Percentiles rank a stretch among this genome's conserved stretches.
Conservation (phyloP, 192 early-diverging fungal genomes). For the Backusella australiensis region DNA sequence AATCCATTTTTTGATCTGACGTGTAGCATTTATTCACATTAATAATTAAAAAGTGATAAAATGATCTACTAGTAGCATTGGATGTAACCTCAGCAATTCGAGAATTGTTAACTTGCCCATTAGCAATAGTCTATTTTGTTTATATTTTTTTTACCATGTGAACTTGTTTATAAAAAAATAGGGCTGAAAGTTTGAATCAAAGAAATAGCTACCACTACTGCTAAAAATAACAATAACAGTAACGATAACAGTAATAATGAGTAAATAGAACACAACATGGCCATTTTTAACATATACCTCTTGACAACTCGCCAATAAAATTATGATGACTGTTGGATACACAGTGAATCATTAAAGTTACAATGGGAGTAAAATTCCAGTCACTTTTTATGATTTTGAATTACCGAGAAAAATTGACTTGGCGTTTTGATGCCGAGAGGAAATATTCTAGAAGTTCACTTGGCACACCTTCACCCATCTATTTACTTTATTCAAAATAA, state of each 20-base stretch:
- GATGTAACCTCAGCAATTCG: not conserved
- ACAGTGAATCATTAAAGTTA: not conserved
- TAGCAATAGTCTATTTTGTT: not conserved
- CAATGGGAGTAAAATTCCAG: not conserved
- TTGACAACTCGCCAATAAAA: not conserved
- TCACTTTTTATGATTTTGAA: not conserved
- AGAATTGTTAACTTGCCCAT: not conserved
- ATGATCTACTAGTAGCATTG: not conserved
- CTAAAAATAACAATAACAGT: too few species aligned
- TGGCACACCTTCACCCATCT: not conserved
- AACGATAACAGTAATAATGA: too few species aligned
- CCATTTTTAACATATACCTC: not conserved
- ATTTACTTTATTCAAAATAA: not conserved
- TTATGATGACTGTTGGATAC: not conserved
- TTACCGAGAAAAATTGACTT: not conserved
- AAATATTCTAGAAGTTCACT: not conserved
- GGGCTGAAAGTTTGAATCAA: not conserved
- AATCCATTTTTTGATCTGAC: not conserved
- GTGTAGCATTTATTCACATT: not conserved
- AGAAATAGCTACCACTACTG: not conserved
- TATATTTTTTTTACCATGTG: not conserved
- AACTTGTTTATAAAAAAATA: not conserved
- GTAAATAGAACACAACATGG: not conserved
- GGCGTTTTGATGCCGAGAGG: not conserved
- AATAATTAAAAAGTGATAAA: not conserved